phyloP scores from a whole-genome alignment of 805 yeast species.

The Kazachstania bromeliacearum region DNA sequence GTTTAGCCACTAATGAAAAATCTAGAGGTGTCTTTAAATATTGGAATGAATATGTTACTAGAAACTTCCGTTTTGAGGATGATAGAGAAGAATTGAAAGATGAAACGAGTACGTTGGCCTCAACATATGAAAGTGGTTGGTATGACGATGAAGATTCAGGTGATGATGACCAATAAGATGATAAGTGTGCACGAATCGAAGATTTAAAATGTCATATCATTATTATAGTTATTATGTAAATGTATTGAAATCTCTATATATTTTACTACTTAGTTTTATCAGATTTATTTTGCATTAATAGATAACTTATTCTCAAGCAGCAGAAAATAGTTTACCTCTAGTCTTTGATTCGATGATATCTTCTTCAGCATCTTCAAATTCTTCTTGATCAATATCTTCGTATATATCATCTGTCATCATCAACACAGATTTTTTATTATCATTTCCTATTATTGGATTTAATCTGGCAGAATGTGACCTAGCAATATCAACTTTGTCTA shows the following conservation, averaged over 20 bases:
- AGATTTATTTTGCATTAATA: too few relatives aligned
- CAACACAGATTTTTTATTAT: conserved; percentile 12
- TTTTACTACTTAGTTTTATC: too few relatives aligned
- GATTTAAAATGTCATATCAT: too few relatives aligned
- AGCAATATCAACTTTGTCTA: conserved; percentile 25
- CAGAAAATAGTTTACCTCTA: conserved; percentile 24
- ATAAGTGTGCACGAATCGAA: too few relatives aligned
- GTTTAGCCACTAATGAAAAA: conserved; percentile 20
- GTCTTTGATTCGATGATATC: conserved; percentile 17
- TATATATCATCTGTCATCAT: background rate
- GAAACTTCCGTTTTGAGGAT: conserved; percentile 30
- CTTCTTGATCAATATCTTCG: conserved; percentile 13
- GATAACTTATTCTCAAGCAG: conserved; percentile 3
- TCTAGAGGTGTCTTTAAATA: conserved; percentile 22
- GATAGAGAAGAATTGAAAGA: conserved; percentile 49
- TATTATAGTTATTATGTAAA: too few relatives aligned
- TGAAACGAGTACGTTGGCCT: conserved; percentile 35
- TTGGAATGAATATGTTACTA: conserved; percentile 28
- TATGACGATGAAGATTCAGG: conserved; percentile 38
- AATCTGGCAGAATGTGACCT: conserved; percentile 21
- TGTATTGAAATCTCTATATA: too few relatives aligned
- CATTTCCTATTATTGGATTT: conserved; percentile 6
- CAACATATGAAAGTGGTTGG: conserved; percentile 45
- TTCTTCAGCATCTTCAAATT: conserved; percentile 25
- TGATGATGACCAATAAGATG: conserved; percentile 13